Conservation (phyloP, 2,329 filamentous ascomycete genomes). For the Colletotrichum siamense region DNA sequence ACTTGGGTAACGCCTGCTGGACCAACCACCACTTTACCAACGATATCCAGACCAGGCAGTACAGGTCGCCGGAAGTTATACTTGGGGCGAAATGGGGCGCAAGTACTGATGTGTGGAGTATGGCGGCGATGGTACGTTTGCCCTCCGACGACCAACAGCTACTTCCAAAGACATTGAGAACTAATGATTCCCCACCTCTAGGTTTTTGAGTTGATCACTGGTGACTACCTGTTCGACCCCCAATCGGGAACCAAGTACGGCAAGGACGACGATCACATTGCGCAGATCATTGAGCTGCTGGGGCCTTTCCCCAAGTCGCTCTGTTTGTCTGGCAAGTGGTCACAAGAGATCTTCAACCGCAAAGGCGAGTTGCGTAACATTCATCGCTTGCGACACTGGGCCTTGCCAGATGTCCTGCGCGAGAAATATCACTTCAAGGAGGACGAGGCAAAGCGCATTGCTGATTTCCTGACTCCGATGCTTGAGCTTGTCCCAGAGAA, state of each 20-base stretch:
- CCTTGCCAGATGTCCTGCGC: constrained; percentile 85
- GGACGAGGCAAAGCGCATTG: constrained; percentile 78
- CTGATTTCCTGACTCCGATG: constrained; percentile 88
- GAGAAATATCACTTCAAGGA: constrained; percentile 97
- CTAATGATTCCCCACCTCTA: constrained; percentile 40
- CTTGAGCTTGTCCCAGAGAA: constrained; percentile 87
- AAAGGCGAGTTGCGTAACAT: constrained; percentile 98
- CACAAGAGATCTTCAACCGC: constrained; percentile 97
- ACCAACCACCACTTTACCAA: constrained; percentile 99
- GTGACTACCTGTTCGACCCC: constrained; percentile 97
- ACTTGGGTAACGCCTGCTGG: constrained; percentile 98
- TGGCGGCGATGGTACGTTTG: constrained; percentile 92
- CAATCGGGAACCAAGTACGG: constrained; percentile 99
- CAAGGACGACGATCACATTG: constrained; percentile 99
- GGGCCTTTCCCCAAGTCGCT: constrained; percentile 92
- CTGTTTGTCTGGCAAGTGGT: constrained; percentile 94
- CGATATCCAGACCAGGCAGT: constrained; percentile 97
- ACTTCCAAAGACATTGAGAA: background rate
- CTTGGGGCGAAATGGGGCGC: constrained; percentile 97
- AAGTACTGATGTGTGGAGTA: constrained; percentile 99
- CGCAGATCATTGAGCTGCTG: constrained; percentile 96
- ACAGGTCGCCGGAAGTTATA: constrained; percentile 96
- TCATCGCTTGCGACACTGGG: constrained; percentile 94
- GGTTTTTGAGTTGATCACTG: constrained; percentile 97
- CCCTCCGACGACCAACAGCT: background rate